These are phyloP conservation scores for Magnaporthiopsis poae DNA, from an alignment of 2,329 filamentous ascomycete species.

Conservation along the genomic window DNA sequence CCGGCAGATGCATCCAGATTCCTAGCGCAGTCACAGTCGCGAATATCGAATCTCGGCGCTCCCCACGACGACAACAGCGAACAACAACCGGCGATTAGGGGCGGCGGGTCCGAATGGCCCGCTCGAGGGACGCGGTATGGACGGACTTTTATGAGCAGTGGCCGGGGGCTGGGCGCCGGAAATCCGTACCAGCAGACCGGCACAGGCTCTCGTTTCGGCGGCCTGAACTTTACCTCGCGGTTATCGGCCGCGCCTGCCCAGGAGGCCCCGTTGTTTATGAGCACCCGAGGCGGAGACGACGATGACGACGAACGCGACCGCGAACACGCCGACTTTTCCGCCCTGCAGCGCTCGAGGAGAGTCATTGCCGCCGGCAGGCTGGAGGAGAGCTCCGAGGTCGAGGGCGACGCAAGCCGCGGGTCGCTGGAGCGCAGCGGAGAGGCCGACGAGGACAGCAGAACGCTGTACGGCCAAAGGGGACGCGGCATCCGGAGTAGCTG, in stretches of 20 bases:
- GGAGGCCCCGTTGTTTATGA: constrained; percentile 89
- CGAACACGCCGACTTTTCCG: constrained; percentile 89
- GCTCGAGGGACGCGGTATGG: constrained; percentile 25
- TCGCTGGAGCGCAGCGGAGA: constrained; percentile 42
- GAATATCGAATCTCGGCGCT: constrained; percentile 59
- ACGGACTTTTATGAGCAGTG: constrained; percentile 35
- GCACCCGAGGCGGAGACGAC: constrained; percentile 77
- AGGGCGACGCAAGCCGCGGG: constrained; percentile 55
- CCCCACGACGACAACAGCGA: constrained; percentile 39
- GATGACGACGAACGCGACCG: constrained; percentile 85
- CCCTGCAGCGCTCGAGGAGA: constrained; percentile 76
- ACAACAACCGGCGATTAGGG: constrained; percentile 18
- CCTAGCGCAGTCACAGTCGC: constrained; percentile 89
- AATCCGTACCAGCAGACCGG: constrained; percentile 61
- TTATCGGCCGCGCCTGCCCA: constrained; percentile 53
- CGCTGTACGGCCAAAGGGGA: constrained; percentile 35
- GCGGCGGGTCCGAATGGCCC: constrained; percentile 27
- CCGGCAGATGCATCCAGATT: constrained; percentile 83
- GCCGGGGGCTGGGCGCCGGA: constrained; percentile 27
- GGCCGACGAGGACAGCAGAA: constrained; percentile 23
- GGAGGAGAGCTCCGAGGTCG: constrained; percentile 75
- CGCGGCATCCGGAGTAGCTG: constrained; percentile 55
- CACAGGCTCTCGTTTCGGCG: constrained; percentile 61
- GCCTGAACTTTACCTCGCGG: constrained; percentile 63
- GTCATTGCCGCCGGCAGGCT: constrained; percentile 78